A percentile compares a stretch with the other conserved stretches of the same genome.
Conservation (phyloP, 768 basidiomycete species). For the Phylloporus scabripes region DNA sequence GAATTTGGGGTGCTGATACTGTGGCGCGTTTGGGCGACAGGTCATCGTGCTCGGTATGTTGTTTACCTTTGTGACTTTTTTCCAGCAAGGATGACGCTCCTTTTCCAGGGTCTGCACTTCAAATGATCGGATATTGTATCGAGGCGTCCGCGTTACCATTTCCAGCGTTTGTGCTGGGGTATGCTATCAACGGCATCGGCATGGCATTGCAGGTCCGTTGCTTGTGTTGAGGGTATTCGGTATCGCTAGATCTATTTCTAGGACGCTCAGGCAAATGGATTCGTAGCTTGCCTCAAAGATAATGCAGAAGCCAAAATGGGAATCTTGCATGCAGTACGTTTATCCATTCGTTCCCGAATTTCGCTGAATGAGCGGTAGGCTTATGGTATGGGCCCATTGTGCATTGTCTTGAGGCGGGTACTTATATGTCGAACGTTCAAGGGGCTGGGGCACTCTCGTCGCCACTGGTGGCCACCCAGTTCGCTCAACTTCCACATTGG, state of each 20-base stretch:
- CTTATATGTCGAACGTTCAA: constrained; percentile 23
- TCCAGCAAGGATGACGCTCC: not conserved
- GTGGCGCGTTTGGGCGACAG: constrained; percentile 1
- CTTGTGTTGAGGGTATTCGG: not conserved
- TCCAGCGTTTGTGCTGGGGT: constrained; percentile 40
- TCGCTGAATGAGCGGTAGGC: constrained; percentile 13
- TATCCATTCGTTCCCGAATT: constrained; percentile 21
- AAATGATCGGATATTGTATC: constrained; percentile 31
- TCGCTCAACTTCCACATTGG: constrained; percentile 61
- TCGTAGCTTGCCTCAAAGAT: constrained; percentile 37
- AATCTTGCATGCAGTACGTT: constrained; percentile 36
- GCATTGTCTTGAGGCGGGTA: not conserved
- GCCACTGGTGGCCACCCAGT: constrained; percentile 79
- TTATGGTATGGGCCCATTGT: constrained; percentile 27
- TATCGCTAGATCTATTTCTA: constrained; percentile 9
- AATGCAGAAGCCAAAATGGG: constrained; percentile 39
- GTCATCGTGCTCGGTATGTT: constrained; percentile 27
- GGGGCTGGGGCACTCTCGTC: constrained; percentile 62
- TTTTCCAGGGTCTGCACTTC: constrained; percentile 23
- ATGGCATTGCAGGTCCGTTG: constrained; percentile 41
- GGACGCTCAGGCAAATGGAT: constrained; percentile 47
- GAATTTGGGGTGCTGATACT: not conserved
- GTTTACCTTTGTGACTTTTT: not conserved
- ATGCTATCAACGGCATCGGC: constrained; percentile 40
- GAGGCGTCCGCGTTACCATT: constrained; percentile 42